Evolutionary conservation across 495 filamentous ascomycete genomes (phyloP), one percentile per base, ranked within the genome.

Genomic region (Neurospora africana): DNA sequence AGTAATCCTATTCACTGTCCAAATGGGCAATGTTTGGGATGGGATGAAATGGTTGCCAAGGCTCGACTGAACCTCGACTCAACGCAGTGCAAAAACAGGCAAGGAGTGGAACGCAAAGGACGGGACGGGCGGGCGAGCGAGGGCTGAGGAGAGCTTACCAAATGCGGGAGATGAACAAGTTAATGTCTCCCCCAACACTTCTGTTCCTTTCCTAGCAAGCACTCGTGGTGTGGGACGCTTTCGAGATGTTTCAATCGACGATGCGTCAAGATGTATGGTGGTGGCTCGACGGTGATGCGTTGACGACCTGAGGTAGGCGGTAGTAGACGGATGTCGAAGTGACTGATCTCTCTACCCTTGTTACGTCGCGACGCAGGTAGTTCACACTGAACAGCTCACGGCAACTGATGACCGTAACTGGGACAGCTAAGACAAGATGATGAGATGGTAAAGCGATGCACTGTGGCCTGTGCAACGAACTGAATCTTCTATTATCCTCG

Each of bases 91-190:
- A 58, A 30, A 53, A 27, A 58, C 7, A 36, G 47, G 47, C 47
- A 61, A 33, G 23, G 23, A 30, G 53, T 19, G 43, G 67, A 27
- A 61, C 38, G 72, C 67, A 39, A 23, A 35, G 11, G 40, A 43
- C 35, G 67, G 44, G 67, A 68, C 68, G 35, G 27, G 69, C 41
- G 21, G 69, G 36, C 44, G 70, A 68, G 61, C 70, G 36, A 41
- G 70, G 41, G 35, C 69, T 67, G 72, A 69, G 69, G 68, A 72
- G 71, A 73, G 80, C 92, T 89, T 92, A 93, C 91, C 89, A 85
- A 87, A 81, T 85, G 85, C 84, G 89, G 92, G 93, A 97, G 94
- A 97, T 92, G 86, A 92, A 97, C 94, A 97, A 98, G 77, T 90
- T 82, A 98, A 98, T 97, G 94, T 93, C 90, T 97, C 94, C 92